Evolutionary conservation across 2,329 filamentous ascomycete species (phyloP).

Genomic region (Phoma sp.): DNA sequence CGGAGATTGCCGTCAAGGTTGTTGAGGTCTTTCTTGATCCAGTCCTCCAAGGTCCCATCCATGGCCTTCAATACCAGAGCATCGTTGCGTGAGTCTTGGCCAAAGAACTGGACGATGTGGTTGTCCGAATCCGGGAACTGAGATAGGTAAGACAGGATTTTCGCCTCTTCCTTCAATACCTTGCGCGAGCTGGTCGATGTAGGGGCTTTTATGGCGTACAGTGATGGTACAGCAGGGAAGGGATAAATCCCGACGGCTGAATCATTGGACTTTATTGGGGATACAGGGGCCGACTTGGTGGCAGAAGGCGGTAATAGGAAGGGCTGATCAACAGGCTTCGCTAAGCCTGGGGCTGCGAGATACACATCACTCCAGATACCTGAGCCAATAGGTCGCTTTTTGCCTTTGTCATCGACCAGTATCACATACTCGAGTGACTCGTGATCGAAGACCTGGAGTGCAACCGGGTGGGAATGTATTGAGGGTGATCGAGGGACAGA

Average conservation of each 20-base stretch:
- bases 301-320: conserved; percentile 11
- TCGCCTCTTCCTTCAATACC: conserved; percentile 42
- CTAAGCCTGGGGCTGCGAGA: conserved; percentile 35
- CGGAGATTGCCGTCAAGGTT: conserved; percentile 35
- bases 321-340: conserved; percentile 17
- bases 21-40: conserved; percentile 41
- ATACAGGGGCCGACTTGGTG: conserved; percentile 36
- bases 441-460: conserved; percentile 33
- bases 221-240: conserved; percentile 21
- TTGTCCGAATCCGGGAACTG: conserved; percentile 28
- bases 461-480: conserved; percentile 30
- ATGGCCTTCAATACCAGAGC: conserved; percentile 45
- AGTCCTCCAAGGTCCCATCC: conserved; percentile 43
- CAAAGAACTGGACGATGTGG: conserved; percentile 46
- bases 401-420: conserved; percentile 28
- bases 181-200: conserved; percentile 38
- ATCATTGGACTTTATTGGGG: conserved; percentile 33
- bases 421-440: conserved; percentile 39
- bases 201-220: conserved; percentile 48
- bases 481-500: conserved; percentile 25
- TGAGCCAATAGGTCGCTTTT: conserved; percentile 40
- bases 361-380: conserved; percentile 50
- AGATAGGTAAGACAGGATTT: conserved; percentile 44
- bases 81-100: conserved; percentile 39
- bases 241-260: conserved; percentile 17